Evolutionary conservation across 1,284 basidiomycete genomes (phyloP), one percentile per base, ranked within the genome.

Genomic region (Ceratobasidium theobromae): DNA sequence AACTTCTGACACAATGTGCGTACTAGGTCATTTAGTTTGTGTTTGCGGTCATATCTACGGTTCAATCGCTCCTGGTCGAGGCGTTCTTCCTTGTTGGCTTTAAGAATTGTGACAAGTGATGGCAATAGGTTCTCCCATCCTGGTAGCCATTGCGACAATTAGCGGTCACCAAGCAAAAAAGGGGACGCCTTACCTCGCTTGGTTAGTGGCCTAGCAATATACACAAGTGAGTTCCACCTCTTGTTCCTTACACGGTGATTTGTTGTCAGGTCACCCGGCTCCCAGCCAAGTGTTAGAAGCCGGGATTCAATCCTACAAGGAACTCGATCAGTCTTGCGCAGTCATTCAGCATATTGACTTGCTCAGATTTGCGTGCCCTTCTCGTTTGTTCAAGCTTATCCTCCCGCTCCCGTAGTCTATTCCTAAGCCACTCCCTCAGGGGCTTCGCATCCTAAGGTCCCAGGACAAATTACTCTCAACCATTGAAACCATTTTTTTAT

Each of bases 231-330:
- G 4, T 16, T 12, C 57, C 57, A 60, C 32, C 49, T 25, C 6
- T 38, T 14, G 9, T 8, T 48, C 32, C 57, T 33, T n/a, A 16
- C 12, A 3, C 28, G 6, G n/a, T 60, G 14, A 11, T 23, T 11
- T n/a, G 14, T 1, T 3, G 35, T 28, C n/a, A 60, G 21, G 43
- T 60, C 57, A 8, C 25, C 4, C 14, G 3, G 25, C n/a, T 48
- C 45, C 57, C 57, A 60, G 18, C 57, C 57, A 33, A 60, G 57
- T 11, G 32, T 28, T n/a, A 60, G n/a, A 1, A 60, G 32, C 16
- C 57, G 57, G 11, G 45, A 60, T 21, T 33, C 28, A 28, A 60
- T 35, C n/a, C 57, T 60, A 43, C n/a, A 2, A 33, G 25, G 6
- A 11, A 35, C 35, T 8, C 35, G 35, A 16, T 16, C 8, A 38